Conservation (phyloP, 163 green algal species). For the Trebouxiophyceae sp. region DNA sequence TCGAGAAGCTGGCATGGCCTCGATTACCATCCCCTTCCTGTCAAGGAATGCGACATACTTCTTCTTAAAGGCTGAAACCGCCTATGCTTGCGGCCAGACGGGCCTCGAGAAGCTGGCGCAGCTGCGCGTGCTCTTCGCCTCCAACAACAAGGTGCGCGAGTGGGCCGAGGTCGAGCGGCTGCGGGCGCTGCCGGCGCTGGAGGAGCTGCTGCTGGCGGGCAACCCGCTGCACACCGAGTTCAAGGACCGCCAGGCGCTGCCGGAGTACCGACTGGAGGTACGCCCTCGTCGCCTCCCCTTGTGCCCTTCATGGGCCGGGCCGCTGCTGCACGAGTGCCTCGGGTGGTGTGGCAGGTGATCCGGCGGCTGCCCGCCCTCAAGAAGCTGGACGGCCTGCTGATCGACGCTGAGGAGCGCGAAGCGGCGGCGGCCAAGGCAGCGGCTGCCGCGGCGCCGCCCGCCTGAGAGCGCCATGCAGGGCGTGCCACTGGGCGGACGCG, state of each 20-base stretch:
- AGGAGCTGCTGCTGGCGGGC: conserved; percentile 81
- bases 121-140: conserved; percentile 74
- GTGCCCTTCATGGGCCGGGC: too few species aligned
- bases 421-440: conserved; percentile 21
- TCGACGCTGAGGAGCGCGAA: conserved; percentile 79
- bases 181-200: conserved; percentile 35
- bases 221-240: conserved; percentile 84
- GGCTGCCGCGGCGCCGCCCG: too few species aligned
- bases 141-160: conserved; percentile 84
- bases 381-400: conserved; percentile 83
- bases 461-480: too few species aligned
- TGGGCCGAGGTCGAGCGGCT: conserved; percentile 83
- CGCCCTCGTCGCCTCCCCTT: not conserved
- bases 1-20: conserved; percentile 83
- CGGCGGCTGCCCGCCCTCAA: conserved; percentile 77
- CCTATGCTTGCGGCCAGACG: conserved; percentile 24
- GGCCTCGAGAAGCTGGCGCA: conserved; percentile 75
- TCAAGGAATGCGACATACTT: too few species aligned
- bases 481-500: too few species aligned
- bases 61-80: not conserved
- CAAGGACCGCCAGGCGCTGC: conserved; percentile 44
- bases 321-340: not conserved
- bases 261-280: conserved; percentile 73
- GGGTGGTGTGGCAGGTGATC: conserved; percentile 51
- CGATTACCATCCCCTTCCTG: too few species aligned